Evolutionary conservation across 2,329 filamentous ascomycete species (phyloP).

Genomic region (Lasiodiplodia sp.): DNA sequence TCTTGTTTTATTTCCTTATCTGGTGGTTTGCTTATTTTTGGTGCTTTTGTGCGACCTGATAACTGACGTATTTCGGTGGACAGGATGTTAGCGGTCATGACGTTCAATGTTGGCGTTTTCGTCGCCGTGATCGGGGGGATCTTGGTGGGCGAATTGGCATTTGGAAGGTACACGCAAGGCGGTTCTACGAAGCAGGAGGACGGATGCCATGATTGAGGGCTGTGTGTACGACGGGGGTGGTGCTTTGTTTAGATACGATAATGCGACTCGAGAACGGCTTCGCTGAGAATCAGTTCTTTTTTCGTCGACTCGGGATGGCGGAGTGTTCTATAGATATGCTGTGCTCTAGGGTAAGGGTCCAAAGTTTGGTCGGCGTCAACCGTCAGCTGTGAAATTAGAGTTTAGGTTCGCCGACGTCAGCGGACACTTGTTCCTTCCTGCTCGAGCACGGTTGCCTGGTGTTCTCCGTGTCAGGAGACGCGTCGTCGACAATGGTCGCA

Average conservation of each 20-base stretch:
- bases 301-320: background rate
- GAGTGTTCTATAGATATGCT: background rate
- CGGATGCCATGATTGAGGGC: slow-evolving; percentile 38
- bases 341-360: background rate
- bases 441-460: background rate
- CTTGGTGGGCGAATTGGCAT: slow-evolving; percentile 39
- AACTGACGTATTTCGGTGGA: background rate
- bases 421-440: background rate
- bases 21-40: background rate
- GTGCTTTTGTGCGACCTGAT: background rate
- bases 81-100: slow-evolving; percentile 45
- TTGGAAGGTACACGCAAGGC: slow-evolving; percentile 39
- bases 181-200: slow-evolving; percentile 37
- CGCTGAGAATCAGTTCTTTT: background rate
- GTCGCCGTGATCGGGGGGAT: slow-evolving; percentile 42
- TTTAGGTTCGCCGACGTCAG: background rate
- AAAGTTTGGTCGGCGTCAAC: background rate
- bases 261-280: background rate
- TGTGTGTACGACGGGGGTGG: background rate
- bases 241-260: background rate
- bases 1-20: no score
- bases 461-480: background rate
- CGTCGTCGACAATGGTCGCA: background rate
- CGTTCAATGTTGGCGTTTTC: slow-evolving; percentile 42
- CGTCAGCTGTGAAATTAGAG: background rate